Evolutionary conservation across 495 filamentous ascomycete genomes (phyloP), one percentile per base, ranked within the genome.

Genomic region (Pyrenula aspistea): DNA sequence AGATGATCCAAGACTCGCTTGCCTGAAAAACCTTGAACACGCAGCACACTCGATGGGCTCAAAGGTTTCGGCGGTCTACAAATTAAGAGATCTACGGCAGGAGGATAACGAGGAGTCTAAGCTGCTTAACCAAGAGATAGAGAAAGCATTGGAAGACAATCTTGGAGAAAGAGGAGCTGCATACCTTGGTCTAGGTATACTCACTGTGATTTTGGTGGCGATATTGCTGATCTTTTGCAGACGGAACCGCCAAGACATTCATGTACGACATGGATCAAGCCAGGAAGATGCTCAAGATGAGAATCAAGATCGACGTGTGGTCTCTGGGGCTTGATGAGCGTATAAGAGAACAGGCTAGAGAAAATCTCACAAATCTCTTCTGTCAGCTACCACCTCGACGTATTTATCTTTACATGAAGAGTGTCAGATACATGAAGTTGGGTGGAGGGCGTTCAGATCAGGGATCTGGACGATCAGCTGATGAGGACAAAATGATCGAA

Each of bases 231-330:
- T 53, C 23, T 31, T 24, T 11, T 55, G 22, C 56, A 61, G 59
- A 51, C 2, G 59, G 59, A 19, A 55, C 19, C 47, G 50, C 51
- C 12, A 24, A 3, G 22, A 55, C 56, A 1, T 3, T 54, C 2
- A 24, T 22, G 10, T 54, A 61, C 42, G 59, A 61, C 49, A 49
- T 61, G 56, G 59, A 61, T 21, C 59, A 61, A 56, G 36, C 59
- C 2, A 10, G 19, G n/a, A 61, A 50, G 48, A 61, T 61, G 59
- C 48, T 59, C 25, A 59, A 58, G 2, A 54, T 61, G 59, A 57
- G 59, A 50, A 61, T 61, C 20, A 55, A 61, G 53, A 57, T 58
- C 20, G 59, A 61, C 36, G 56, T 58, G 8, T 61, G 56, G 56
- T 12, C 56, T 42, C 51, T 51, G 36, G 59, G 59, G 2, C n/a